Conservation (phyloP, 2,329 filamentous ascomycete genomes). For the Aspergillus neoniger region DNA sequence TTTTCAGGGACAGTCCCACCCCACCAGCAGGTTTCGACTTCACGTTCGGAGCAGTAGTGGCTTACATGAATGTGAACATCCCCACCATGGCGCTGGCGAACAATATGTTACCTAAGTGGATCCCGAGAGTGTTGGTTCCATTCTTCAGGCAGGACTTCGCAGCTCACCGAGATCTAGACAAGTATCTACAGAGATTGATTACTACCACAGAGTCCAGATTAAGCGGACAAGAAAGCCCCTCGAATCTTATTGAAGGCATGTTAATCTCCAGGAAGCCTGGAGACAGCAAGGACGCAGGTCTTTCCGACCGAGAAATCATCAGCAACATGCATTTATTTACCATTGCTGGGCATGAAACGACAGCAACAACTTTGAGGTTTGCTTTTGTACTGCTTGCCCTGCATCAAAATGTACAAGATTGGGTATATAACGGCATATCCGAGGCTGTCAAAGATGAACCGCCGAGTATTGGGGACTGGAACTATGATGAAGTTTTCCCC, state of each 20-base stretch:
- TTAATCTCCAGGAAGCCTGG: constrained; percentile 9
- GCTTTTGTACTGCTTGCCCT: constrained; percentile 48
- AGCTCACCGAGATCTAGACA: constrained; percentile 26
- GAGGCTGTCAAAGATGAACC: constrained; percentile 24
- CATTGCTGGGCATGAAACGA: constrained; percentile 56
- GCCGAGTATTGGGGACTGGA: constrained; percentile 28
- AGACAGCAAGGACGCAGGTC: constrained; percentile 1
- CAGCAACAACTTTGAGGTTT: constrained; percentile 49
- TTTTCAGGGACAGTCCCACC: constrained; percentile 24
- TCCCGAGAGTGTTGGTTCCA: constrained; percentile 23
- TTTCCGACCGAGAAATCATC: constrained; percentile 45
- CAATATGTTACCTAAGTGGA: constrained; percentile 20
- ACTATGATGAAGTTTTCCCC: constrained; percentile 43
- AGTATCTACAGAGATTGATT: constrained; percentile 21
- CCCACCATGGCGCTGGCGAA: constrained; percentile 21
- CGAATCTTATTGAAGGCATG: constrained; percentile 21
- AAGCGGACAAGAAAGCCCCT: constrained; percentile 11
- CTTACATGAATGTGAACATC: constrained; percentile 24
- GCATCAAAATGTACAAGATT: constrained; percentile 49
- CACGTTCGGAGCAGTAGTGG: constrained; percentile 29
- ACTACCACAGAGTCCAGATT: constrained; percentile 29
- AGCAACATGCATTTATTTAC: constrained; percentile 54
- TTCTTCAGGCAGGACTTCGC: constrained; percentile 37
- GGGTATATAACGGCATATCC: constrained; percentile 46
- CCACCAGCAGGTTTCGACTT: constrained; percentile 22